Base-by-base conservation (phyloP, 495 filamentous ascomycete species). In the Evernia prunastri region DNA sequence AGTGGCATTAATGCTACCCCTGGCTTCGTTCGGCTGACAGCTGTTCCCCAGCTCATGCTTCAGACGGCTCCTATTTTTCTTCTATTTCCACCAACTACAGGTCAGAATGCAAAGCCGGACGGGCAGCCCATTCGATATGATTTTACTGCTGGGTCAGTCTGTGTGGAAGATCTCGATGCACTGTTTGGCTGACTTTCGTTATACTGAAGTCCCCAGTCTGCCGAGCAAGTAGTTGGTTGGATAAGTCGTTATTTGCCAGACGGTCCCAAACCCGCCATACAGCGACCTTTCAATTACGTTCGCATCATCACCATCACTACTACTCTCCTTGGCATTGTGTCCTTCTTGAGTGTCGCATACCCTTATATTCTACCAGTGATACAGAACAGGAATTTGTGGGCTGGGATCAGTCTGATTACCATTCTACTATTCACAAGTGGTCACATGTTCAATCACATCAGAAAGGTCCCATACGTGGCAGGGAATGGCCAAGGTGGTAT, bases 391-490 rank as follows among this genome's bases (percentile, higher is more conserved):
- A 97, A 94, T 63, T 76, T 97, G 35, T 99, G 94, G 95, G 92
- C 94, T 39, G 92, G 89, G 35, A 72, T 96, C 67, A 93, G 89
- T 72, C 78, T 99, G 59, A 90, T 99, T 68, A 82, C 85, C 11
- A 91, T 99, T 63, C 84, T 99, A 49, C 79, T 99, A 39, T 99
- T 99, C 78, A 97, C 90, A 40, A 91, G 87, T 67, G 94, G 95
- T 18, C 92, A 97, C 73, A 98, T 99, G 94, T 99, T 92, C 82
- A 97, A 97, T 76, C 94, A 97, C 69, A 99, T 99, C 72, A 83
- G 94, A 61, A 92, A 92, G 71, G 91, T 94, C 0, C 93, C 94
- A n/a, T 99, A 99, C 71, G 90, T 97, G 56, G 84, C 86, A 42
- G 89, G 87, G 27, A 87, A 97, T 75, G 91, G 90, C 8, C 83